Conservation (phyloP, 2,329 filamentous ascomycete species). For the Beauveria sp. region DNA sequence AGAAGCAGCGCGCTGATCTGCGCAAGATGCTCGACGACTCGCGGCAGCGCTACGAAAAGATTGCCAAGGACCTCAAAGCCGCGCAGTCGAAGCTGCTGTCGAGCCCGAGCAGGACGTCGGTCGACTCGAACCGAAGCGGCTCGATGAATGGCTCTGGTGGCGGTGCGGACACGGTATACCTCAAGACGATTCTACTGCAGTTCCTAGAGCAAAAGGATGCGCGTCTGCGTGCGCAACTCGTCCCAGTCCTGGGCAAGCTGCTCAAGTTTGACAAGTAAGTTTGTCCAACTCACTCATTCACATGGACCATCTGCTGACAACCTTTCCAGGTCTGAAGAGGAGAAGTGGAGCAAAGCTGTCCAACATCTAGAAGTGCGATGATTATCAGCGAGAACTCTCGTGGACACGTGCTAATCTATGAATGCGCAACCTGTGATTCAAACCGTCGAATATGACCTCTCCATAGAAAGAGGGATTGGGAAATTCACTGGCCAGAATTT, state of each 20-base stretch:
- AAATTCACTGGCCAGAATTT: background rate
- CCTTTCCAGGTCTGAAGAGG: constrained; percentile 17
- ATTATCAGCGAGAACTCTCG: background rate
- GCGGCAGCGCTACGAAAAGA: constrained; percentile 68
- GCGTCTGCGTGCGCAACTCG: constrained; percentile 65
- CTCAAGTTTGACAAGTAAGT: constrained; percentile 68
- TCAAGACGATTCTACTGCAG: constrained; percentile 75
- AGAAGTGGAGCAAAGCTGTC: constrained; percentile 21
- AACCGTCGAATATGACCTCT: too few species aligned
- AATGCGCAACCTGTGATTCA: background rate
- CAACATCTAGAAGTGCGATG: constrained; percentile 17
- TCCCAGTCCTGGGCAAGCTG: constrained; percentile 70
- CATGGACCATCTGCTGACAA: constrained; percentile 7
- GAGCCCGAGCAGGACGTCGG: constrained; percentile 34
- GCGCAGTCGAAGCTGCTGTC: constrained; percentile 39
- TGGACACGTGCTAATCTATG: background rate
- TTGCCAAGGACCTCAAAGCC: constrained; percentile 58
- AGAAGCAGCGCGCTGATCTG: constrained; percentile 73
- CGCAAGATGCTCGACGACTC: constrained; percentile 71
- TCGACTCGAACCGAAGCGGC: constrained; percentile 39
- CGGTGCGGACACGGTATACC: constrained; percentile 50
- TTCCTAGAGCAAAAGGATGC: constrained; percentile 77
- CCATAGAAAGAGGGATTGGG: background rate
- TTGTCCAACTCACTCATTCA: background rate
- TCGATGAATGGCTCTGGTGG: constrained; percentile 25